Base-by-base conservation (phyloP, 202 grass and related monocot genomes). In the Zizania palustris region DNA sequence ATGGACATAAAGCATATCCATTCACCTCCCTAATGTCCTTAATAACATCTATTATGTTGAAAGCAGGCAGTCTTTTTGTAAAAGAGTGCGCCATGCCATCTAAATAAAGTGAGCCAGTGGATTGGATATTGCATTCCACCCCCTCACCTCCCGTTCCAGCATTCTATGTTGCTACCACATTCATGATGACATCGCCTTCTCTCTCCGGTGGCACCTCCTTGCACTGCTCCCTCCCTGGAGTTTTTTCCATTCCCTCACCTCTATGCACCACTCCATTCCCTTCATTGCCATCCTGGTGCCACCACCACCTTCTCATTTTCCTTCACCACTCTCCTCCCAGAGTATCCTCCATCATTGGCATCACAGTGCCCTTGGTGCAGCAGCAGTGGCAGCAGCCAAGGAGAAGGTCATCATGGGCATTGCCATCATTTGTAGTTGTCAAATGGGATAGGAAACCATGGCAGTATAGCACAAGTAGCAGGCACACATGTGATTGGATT, bases 31-130 rank as follows among this genome's bases (percentile, higher is more conserved):
- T 58, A 38, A 19, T 59, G 9, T 79, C 35, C 49, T 79, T 46
- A 66, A 79, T 15, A 69, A 60, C 16, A 85, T 20, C 48, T 55
- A 55, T 6, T n/a, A 55, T 55, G 51, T 55, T 7, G 19, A 55
- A 55, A 55, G 51, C n/a, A 20, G 51, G n/a, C 51, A 55, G 51
- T 16, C 2, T 55, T 55, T 55, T 18, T 55, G 51, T n/a, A 55
- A n/a, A 51, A 20, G 51, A 20, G n/a, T 55, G 6, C 7, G 50
- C 51, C 7, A 55, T 3, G 19, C 7, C 49, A 55, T 55, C 51
- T 55, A 55, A 19, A 20, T 55, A 9, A 18, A 20, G 51, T 55
- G 7, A 55, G 7, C 12, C 2, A 19, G n/a, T 20, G n/a, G 19
- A 55, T 55, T 55, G 7, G 28, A 28, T 28, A 28, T 28, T 55